A percentile compares a stretch with the other conserved stretches of the same genome.
These are phyloP conservation scores for Coprinellus aureogranulatus DNA, from an alignment of 768 basidiomycete genomes.

Conservation along the genomic window DNA sequence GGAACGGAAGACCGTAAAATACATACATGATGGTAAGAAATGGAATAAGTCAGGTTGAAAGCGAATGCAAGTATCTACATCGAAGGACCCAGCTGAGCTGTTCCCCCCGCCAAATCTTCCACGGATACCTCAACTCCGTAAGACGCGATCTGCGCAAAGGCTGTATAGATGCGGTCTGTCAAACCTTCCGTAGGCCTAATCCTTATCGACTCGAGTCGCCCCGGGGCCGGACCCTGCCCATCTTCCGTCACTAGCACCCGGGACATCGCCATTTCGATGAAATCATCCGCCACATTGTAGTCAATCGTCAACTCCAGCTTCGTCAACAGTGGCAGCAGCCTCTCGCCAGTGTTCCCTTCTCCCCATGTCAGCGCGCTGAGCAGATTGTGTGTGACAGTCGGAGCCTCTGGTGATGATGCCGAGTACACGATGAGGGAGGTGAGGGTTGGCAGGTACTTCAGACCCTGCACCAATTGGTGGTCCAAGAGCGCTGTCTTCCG, in stretches of 20 bases:
- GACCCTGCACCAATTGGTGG: conserved; percentile 30
- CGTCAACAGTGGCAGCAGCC: conserved; percentile 28
- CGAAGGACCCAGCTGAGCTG: background rate
- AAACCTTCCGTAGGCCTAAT: conserved; percentile 22
- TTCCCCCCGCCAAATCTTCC: conserved; percentile 9
- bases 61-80: background rate
- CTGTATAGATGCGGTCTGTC: conserved; percentile 24
- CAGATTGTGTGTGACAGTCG: conserved; percentile 32
- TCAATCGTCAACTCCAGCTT: conserved; percentile 38
- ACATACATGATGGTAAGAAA: background rate
- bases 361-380: conserved; percentile 36
- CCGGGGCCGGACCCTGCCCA: too few species aligned
- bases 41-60: background rate
- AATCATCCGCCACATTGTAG: conserved; percentile 28
- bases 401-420: conserved; percentile 18
- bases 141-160: conserved; percentile 24
- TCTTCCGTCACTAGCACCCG: conserved; percentile 19
- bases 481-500: conserved; percentile 36
- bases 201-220: conserved; percentile 25
- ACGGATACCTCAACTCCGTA: conserved; percentile 25
- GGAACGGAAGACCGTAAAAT: background rate
- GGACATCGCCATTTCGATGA: conserved; percentile 36
- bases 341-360: background rate
- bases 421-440: conserved; percentile 34
- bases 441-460: conserved; percentile 31